Percentiles rank a stretch among this genome's conserved stretches.
phyloP scores from a whole-genome alignment of 108 stramenopile species.

The Cyclotella kingstonii region DNA sequence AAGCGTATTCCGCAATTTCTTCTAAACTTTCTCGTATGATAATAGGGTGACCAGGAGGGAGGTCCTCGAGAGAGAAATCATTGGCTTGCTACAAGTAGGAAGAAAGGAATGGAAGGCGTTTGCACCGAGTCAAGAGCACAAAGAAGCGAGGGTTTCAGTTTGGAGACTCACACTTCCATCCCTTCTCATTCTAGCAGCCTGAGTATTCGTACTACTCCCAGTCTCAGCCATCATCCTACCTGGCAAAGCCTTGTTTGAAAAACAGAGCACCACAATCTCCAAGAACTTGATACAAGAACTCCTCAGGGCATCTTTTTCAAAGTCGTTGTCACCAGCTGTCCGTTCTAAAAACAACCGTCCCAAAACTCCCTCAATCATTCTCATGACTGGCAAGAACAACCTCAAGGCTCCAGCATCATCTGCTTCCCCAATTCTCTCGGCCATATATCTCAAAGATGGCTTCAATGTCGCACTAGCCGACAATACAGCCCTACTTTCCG shows the following conservation, averaged over 20 bases:
- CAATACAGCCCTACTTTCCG: conserved; percentile 68
- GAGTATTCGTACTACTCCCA: too few relatives aligned
- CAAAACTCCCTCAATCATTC: conserved; percentile 80
- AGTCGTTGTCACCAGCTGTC: conserved; percentile 4
- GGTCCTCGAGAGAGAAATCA: conserved; percentile 84
- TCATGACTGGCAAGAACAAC: conserved; percentile 80
- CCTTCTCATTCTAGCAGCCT: conserved; percentile 47
- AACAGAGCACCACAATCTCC: conserved; percentile 84
- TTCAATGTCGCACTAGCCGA: conserved; percentile 71
- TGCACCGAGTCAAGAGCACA: background rate
- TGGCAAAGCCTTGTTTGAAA: conserved; percentile 70
- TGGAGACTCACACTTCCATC: conserved; percentile 34
- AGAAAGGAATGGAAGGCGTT: background rate
- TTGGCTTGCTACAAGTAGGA: conserved; percentile 31
- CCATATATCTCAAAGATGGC: conserved; percentile 75
- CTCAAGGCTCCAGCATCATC: conserved; percentile 80
- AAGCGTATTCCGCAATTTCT: conserved; percentile 86
- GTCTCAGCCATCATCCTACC: conserved; percentile 18
- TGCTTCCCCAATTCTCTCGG: conserved; percentile 65
- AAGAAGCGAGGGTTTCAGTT: background rate
- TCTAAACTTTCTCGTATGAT: conserved; percentile 85
- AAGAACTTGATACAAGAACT: conserved; percentile 86
- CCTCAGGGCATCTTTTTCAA: conserved; percentile 57
- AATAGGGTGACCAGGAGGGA: conserved; percentile 86
- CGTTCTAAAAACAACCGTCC: conserved; percentile 39